Evolutionary conservation across 345 rosid genomes (phyloP).

Genomic region (Carallia pectinifolia): DNA sequence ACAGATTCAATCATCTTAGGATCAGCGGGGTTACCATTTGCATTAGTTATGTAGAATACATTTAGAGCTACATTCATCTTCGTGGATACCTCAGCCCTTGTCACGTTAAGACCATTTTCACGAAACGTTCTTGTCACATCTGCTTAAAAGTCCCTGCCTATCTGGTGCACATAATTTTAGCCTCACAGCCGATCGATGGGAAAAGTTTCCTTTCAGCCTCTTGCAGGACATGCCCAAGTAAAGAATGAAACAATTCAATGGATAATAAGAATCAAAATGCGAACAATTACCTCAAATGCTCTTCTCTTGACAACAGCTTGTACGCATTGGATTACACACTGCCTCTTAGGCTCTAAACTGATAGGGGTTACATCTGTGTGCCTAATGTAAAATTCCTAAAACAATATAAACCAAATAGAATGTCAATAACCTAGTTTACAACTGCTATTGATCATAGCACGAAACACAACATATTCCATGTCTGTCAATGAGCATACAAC

Average conservation of each 20-base stretch:
- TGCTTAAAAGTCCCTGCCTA: conserved; percentile 66
- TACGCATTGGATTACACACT: conserved; percentile 80
- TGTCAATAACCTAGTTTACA: neutral
- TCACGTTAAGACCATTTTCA: conserved; percentile 85
- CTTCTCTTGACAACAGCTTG: conserved; percentile 87
- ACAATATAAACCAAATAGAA: conserved; percentile 6
- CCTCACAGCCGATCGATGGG: conserved; percentile 60
- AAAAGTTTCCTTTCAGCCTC: conserved; percentile 2
- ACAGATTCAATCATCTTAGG: conserved; percentile 69
- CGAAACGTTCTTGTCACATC: conserved; percentile 89
- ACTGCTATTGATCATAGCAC: conserved; percentile 55
- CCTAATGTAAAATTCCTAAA: conserved; percentile 78
- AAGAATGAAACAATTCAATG: neutral
- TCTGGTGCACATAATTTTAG: conserved; percentile 63
- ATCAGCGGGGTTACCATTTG: conserved; percentile 55
- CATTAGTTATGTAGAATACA: conserved; percentile 78
- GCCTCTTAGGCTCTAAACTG: conserved; percentile 90
- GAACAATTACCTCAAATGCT: conserved; percentile 60
- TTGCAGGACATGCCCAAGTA: neutral
- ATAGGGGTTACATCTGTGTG: conserved; percentile 93
- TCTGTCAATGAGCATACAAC: conserved; percentile 94
- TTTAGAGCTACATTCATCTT: conserved; percentile 49
- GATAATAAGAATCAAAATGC: neutral
- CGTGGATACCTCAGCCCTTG: conserved; percentile 89
- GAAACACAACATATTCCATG: conserved; percentile 90